phyloP scores from a whole-genome alignment of 2,329 filamentous ascomycete genomes.

The Colletotrichum destructivum region DNA sequence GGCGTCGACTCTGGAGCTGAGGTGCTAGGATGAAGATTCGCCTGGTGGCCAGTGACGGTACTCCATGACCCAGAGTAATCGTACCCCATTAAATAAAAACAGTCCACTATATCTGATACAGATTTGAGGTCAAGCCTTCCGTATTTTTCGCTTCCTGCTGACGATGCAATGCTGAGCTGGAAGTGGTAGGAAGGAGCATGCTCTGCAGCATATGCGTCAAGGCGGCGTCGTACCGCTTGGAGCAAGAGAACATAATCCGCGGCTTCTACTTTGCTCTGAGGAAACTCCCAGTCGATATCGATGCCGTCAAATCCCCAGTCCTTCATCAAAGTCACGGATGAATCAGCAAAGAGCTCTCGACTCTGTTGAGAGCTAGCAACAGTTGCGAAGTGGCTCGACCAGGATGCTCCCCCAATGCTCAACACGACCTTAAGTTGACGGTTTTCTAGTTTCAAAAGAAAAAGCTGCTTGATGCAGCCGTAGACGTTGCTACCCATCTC shows the following conservation, averaged over 20 bases:
- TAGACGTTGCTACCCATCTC: conserved; percentile 81
- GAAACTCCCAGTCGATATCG: conserved; percentile 60
- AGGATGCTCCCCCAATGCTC: conserved; percentile 90
- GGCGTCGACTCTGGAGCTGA: conserved; percentile 73
- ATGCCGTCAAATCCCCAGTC: conserved; percentile 77
- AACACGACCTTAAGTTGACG: conserved; percentile 84
- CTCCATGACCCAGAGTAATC: conserved; percentile 82
- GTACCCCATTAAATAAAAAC: conserved; percentile 79
- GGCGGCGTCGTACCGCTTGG: conserved; percentile 59
- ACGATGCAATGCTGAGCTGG: conserved; percentile 67
- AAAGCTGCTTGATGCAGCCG: conserved; percentile 86
- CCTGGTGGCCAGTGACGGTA: conserved; percentile 74
- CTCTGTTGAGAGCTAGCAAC: conserved; percentile 75
- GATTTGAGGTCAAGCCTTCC: conserved; percentile 60
- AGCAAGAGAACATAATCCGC: conserved; percentile 62
- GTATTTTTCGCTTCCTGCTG: conserved; percentile 65
- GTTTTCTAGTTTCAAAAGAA: conserved; percentile 82
- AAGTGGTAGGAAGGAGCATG: conserved; percentile 65
- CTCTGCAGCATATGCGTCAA: conserved; percentile 63
- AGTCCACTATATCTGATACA: conserved; percentile 61
- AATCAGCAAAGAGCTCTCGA: conserved; percentile 77
- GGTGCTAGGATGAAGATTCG: conserved; percentile 76
- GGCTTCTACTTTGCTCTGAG: conserved; percentile 54
- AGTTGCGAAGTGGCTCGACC: conserved; percentile 80
- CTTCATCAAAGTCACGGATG: conserved; percentile 78